Conservation (phyloP, 768 basidiomycete genomes). For the Auricularia cornea region DNA sequence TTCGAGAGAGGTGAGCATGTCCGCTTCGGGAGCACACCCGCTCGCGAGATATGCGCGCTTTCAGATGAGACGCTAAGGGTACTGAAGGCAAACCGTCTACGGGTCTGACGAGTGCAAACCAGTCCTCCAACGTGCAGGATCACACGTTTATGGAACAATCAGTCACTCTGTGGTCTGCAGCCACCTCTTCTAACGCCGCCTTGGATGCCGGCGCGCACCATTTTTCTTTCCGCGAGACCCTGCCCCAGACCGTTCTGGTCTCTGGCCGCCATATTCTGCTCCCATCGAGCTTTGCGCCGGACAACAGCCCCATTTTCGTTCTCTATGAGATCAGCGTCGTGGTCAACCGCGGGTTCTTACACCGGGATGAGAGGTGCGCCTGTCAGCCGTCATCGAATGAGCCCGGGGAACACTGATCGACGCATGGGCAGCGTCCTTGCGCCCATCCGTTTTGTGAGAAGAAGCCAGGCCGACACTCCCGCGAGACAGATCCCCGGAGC, state of each 20-base stretch:
- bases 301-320: neutral
- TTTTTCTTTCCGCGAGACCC: neutral
- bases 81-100: too few species aligned
- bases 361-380: neutral
- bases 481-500: too few species aligned
- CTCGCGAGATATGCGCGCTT: too few species aligned
- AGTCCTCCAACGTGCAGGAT: neutral
- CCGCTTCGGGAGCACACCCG: too few species aligned
- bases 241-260: neutral
- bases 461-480: neutral
- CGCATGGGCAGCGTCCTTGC: neutral
- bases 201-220: neutral
- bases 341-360: neutral
- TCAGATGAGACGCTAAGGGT: too few species aligned
- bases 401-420: neutral
- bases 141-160: neutral
- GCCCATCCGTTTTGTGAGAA: neutral
- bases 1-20: neutral
- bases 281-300: neutral
- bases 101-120: neutral
- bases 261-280: neutral
- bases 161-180: neutral
- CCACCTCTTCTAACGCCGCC: neutral
- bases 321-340: neutral
- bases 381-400: neutral